Conservation (phyloP, 768 basidiomycete genomes). For the Infundibulicybe gibba region DNA sequence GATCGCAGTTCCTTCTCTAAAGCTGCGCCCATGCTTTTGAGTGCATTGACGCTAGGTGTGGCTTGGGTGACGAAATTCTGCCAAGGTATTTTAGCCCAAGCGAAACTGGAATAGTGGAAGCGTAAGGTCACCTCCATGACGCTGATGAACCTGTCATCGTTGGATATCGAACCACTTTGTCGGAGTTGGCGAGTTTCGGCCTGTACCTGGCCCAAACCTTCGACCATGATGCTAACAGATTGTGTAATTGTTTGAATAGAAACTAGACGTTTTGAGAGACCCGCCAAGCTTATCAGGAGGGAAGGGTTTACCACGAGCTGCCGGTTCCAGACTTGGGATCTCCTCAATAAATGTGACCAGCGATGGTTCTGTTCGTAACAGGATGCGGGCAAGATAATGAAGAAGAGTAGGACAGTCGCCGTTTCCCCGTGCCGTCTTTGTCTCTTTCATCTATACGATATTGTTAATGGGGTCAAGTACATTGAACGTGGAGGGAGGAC, state of each 20-base stretch:
- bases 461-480: slow-evolving; percentile 2
- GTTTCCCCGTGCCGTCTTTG: slow-evolving; percentile 66
- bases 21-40: slow-evolving; percentile 54
- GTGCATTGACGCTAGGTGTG: slow-evolving; percentile 52
- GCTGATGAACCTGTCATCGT: slow-evolving; percentile 61
- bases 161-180: slow-evolving; percentile 22
- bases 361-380: slow-evolving; percentile 63
- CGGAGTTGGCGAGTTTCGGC: slow-evolving; percentile 48
- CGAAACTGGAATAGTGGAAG: neutral
- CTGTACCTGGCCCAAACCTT: slow-evolving; percentile 54
- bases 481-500: slow-evolving; percentile 30
- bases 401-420: slow-evolving; percentile 82
- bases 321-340: slow-evolving; percentile 76
- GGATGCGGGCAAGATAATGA: slow-evolving; percentile 80
- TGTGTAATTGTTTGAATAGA: slow-evolving; percentile 66
- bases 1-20: slow-evolving; percentile 60
- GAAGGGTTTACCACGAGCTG: slow-evolving; percentile 58
- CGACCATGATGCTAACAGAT: slow-evolving; percentile 52
- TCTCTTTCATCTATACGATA: slow-evolving; percentile 67
- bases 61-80: slow-evolving; percentile 52
- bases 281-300: neutral
- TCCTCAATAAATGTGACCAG: slow-evolving; percentile 77
- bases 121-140: slow-evolving; percentile 61
- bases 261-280: slow-evolving; percentile 36
- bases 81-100: slow-evolving; percentile 1